These are phyloP conservation scores for Gossypium davidsonii DNA, from an alignment of 441 rosid species.

Conservation along the genomic window DNA sequence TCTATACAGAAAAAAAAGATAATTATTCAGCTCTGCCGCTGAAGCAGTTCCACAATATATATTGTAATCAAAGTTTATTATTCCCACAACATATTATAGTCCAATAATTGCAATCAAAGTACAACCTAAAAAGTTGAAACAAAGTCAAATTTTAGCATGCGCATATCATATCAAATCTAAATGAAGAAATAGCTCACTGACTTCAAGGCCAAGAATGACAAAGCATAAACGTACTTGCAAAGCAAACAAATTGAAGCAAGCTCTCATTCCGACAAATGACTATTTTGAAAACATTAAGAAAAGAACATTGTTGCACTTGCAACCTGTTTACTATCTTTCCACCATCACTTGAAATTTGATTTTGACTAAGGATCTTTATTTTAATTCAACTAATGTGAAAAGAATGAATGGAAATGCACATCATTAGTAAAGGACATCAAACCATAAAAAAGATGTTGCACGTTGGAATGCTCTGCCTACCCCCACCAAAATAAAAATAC, in stretches of 20 bases:
- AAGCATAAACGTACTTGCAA: not conserved
- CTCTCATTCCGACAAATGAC: not conserved
- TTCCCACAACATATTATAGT: not conserved
- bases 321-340: not conserved
- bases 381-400: not conserved
- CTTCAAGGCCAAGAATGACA: constrained; percentile 1
- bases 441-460: not conserved
- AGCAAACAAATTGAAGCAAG: not conserved
- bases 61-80: not conserved
- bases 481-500: not conserved
- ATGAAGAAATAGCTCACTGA: not conserved
- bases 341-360: constrained; percentile 5
- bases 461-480: not conserved
- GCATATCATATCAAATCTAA: not conserved
- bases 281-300: not conserved
- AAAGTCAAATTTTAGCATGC: not conserved
- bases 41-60: not conserved
- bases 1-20: not conserved
- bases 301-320: not conserved
- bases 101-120: not conserved
- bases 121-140: not conserved
- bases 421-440: not conserved
- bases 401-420: not conserved
- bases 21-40: not conserved
- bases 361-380: not conserved